Percentiles rank a stretch among this genome's conserved stretches.
Conservation (phyloP, 495 filamentous ascomycete species). For the Elaphomyces granulatus region DNA sequence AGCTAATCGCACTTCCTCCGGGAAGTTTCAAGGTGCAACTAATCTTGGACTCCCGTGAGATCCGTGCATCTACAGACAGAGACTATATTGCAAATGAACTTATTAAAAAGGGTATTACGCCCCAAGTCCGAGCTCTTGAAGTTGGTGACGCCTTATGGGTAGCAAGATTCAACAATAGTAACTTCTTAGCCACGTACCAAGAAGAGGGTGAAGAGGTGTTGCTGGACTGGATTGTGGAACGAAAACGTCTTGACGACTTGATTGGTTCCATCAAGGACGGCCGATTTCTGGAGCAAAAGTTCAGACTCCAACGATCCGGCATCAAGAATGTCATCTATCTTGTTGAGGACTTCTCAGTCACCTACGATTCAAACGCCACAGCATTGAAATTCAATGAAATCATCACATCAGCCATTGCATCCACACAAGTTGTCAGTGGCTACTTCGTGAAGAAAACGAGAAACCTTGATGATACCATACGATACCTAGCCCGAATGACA, state of each 20-base stretch:
- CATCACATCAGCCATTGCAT: slow-evolving; percentile 60
- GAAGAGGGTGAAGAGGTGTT: slow-evolving; percentile 61
- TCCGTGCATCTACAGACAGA: slow-evolving; percentile 59
- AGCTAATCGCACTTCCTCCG: slow-evolving; percentile 46
- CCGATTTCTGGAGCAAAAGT: slow-evolving; percentile 77
- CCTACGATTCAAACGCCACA: slow-evolving; percentile 23
- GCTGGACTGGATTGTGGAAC: slow-evolving; percentile 70
- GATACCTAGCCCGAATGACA: slow-evolving; percentile 66
- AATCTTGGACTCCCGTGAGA: slow-evolving; percentile 63
- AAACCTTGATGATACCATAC: slow-evolving; percentile 67
- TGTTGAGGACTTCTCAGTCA: slow-evolving; percentile 57
- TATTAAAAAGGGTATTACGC: slow-evolving; percentile 45
- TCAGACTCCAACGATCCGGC: slow-evolving; percentile 55
- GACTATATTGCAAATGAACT: slow-evolving; percentile 68
- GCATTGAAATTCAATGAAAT: slow-evolving; percentile 44
- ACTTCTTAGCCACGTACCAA: slow-evolving; percentile 38
- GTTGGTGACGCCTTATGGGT: slow-evolving; percentile 75
- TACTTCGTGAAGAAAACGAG: slow-evolving; percentile 70
- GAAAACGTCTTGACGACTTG: slow-evolving; percentile 72
- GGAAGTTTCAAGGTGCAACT: slow-evolving; percentile 59
- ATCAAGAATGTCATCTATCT: slow-evolving; percentile 66
- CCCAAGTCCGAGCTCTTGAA: slow-evolving; percentile 51
- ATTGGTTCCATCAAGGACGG: slow-evolving; percentile 69
- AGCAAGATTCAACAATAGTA: slow-evolving; percentile 49
- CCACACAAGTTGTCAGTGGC: slow-evolving; percentile 66